phyloP scores from a whole-genome alignment of 805 yeast genomes.

The Yarrowia sp. region DNA sequence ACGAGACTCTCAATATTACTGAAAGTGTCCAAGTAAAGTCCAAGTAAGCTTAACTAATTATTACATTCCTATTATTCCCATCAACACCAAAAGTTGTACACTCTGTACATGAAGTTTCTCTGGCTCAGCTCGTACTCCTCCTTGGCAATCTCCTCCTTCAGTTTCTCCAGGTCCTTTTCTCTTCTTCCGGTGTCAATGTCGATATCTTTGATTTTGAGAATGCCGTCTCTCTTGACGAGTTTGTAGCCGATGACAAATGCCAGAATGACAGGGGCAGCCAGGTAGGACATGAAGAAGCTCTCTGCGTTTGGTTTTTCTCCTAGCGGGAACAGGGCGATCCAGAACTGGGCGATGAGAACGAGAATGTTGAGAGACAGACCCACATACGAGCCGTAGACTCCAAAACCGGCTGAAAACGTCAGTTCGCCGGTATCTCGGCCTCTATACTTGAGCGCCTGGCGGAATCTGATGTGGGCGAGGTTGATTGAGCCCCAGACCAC shows the following conservation, averaged over 20 bases:
- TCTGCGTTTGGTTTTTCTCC: background rate
- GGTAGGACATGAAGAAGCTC: conserved; percentile 2
- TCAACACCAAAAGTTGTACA: conserved; percentile 28
- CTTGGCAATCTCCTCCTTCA: conserved; percentile 10
- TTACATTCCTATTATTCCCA: too few species aligned
- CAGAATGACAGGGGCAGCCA: conserved; percentile 18
- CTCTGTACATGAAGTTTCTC: background rate
- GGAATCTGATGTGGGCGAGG: conserved; percentile 16
- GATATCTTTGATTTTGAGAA: background rate
- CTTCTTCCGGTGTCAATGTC: conserved; percentile 19
- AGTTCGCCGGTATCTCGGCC: conserved; percentile 6
- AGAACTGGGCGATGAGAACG: conserved; percentile 8
- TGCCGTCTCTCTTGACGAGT: conserved; percentile 9
- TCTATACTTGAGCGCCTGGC: conserved; percentile 20
- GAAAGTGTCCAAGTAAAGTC: too few species aligned
- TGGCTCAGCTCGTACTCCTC: background rate
- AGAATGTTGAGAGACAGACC: conserved; percentile 5
- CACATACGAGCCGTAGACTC: conserved; percentile 10
- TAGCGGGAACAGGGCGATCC: conserved; percentile 18
- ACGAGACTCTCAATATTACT: too few species aligned
- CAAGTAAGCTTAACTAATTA: too few species aligned
- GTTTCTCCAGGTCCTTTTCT: conserved; percentile 14
- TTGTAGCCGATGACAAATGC: conserved; percentile 9
- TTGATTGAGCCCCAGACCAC: conserved; percentile 12
- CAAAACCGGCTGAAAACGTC: conserved; percentile 12